phyloP scores from a whole-genome alignment of 225 moss, liverwort and hornwort species.

The Rhytidiadelphus loreus region DNA sequence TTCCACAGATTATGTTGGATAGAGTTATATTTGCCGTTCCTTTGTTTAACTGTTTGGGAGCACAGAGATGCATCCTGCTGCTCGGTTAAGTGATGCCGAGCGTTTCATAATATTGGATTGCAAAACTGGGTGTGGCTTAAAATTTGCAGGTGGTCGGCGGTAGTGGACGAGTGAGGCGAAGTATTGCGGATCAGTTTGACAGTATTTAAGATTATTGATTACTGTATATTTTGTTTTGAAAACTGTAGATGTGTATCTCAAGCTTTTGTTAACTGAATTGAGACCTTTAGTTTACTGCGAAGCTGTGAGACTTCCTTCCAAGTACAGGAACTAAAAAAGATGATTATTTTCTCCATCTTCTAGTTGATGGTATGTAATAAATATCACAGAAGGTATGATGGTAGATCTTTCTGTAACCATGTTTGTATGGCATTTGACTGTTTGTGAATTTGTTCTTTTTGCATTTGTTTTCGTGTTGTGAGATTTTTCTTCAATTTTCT shows the following conservation, averaged over 20 bases:
- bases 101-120: background rate
- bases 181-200: slow-evolving; percentile 42
- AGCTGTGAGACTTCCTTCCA: background rate
- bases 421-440: background rate
- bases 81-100: background rate
- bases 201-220: slow-evolving; percentile 1
- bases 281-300: background rate
- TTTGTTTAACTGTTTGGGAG: background rate
- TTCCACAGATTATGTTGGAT: background rate
- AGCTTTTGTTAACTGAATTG: slow-evolving; percentile 5
- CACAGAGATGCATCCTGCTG: background rate
- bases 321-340: background rate
- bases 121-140: background rate
- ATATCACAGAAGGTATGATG: background rate
- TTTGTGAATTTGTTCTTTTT: too few relatives aligned
- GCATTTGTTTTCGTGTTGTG: background rate
- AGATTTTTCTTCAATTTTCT: background rate
- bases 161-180: slow-evolving; percentile 39
- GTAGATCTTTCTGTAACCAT: background rate
- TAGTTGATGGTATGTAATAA: background rate
- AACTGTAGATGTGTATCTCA: background rate
- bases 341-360: slow-evolving; percentile 10
- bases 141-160: slow-evolving; percentile 27
- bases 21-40: background rate
- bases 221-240: background rate